Conservation (phyloP, 345 rosid species). For the Sapria himalayana region DNA sequence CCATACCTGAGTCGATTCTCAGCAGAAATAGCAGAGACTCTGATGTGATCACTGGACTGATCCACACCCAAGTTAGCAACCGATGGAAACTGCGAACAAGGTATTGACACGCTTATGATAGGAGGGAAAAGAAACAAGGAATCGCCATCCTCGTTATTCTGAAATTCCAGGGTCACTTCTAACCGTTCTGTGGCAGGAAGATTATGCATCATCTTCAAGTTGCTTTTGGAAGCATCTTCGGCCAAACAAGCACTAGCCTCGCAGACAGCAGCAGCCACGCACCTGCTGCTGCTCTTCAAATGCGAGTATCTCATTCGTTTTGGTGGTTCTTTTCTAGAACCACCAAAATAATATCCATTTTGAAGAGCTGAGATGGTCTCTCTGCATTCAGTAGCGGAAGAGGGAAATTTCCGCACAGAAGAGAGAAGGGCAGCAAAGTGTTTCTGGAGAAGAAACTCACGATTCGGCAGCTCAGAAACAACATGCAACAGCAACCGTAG, state of each 20-base stretch:
- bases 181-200: conserved; percentile 21
- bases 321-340: conserved; percentile 22
- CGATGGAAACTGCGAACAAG: conserved; percentile 17
- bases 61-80: conserved; percentile 13
- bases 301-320: conserved; percentile 34
- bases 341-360: conserved; percentile 28
- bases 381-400: conserved; percentile 11
- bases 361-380: conserved; percentile 17
- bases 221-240: conserved; percentile 15
- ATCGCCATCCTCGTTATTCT: conserved; percentile 23
- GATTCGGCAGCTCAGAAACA: conserved; percentile 60
- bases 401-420: conserved; percentile 55
- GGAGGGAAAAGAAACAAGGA: conserved; percentile 28
- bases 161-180: conserved; percentile 58
- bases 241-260: conserved; percentile 27
- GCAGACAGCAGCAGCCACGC: conserved; percentile 47
- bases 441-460: conserved; percentile 74
- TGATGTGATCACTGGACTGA: conserved; percentile 28
- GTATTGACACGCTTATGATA: conserved; percentile 32
- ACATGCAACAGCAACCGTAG: conserved; percentile 44
- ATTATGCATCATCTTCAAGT: conserved; percentile 24
- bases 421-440: conserved; percentile 80
- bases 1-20: conserved; percentile 73
- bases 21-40: conserved; percentile 21
- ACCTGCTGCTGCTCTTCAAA: conserved; percentile 25